phyloP scores from a whole-genome alignment of 129 eudicot species.

The Helianthus tuberosus region DNA sequence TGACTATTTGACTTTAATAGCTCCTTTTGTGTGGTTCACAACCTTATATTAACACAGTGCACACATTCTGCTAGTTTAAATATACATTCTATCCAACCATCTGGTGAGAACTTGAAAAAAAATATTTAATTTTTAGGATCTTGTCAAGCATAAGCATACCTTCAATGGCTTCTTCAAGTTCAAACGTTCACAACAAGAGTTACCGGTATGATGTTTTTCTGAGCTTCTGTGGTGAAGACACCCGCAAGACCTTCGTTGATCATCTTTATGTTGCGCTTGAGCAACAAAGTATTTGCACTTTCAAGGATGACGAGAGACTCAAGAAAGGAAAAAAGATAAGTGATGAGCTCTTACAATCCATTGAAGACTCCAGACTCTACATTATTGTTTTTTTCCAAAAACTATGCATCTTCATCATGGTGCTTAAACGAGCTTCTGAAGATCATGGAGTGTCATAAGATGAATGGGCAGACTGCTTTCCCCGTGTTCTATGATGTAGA shows the following conservation, averaged over 20 bases:
- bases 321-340: background rate
- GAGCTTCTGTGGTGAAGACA: background rate
- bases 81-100: too few species aligned
- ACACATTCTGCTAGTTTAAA: too few species aligned
- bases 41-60: too few species aligned
- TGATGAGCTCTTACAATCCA: background rate
- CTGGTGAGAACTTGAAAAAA: too few species aligned
- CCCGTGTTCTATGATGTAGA: conserved; percentile 7
- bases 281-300: background rate
- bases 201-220: background rate
- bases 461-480: background rate
- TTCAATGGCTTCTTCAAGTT: background rate
- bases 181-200: background rate
- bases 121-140: too few species aligned
- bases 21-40: too few species aligned
- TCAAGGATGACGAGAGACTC: background rate
- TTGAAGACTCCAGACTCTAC: background rate
- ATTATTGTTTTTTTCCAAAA: background rate
- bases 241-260: background rate
- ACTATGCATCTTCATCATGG: background rate
- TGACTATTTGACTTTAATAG: too few species aligned
- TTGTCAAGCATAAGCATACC: background rate
- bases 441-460: background rate
- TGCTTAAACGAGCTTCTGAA: background rate
- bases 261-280: background rate